A percentile compares a stretch with the other conserved stretches of the same genome.
Conservation (phyloP, 306 rosid genomes). For the Cucurbita ficifolia region DNA sequence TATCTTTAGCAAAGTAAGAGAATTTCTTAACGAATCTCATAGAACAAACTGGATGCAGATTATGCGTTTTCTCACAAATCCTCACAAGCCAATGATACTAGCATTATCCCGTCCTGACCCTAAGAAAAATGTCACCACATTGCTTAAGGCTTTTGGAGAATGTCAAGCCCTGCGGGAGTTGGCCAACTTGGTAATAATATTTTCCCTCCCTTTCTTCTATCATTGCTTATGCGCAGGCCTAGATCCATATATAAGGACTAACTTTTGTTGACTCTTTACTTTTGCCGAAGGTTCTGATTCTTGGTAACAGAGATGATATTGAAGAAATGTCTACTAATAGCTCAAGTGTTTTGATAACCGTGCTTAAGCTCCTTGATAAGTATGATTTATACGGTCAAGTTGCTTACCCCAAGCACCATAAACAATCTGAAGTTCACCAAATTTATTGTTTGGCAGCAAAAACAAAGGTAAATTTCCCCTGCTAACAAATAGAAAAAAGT, state of each 20-base stretch:
- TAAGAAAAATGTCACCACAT: conserved; percentile 66
- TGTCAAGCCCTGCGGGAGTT: conserved; percentile 53
- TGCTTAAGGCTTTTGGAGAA: conserved; percentile 81
- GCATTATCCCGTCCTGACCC: conserved; percentile 91
- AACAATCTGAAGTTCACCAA: conserved; percentile 64
- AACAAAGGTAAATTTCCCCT: conserved; percentile 41
- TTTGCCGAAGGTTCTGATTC: conserved; percentile 52
- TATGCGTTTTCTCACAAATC: conserved; percentile 70
- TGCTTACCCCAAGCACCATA: conserved; percentile 82
- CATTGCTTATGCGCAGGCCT: not conserved
- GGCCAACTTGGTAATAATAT: conserved; percentile 45
- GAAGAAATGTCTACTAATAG: conserved; percentile 60
- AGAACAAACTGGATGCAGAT: conserved; percentile 24
- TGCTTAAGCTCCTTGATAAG: conserved; percentile 65
- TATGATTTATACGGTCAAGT: conserved; percentile 76
- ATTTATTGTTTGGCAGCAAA: conserved; percentile 76
- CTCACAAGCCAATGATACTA: conserved; percentile 78
- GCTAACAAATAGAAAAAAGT: not conserved
- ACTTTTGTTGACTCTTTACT: conserved; percentile 3
- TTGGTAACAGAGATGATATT: conserved; percentile 73
- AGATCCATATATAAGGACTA: not conserved
- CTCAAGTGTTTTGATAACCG: conserved; percentile 46
- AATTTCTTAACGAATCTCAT: not conserved
- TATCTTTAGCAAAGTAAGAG: not conserved
- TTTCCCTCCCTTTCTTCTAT: not conserved